phyloP scores from a whole-genome alignment of 1,284 basidiomycete species.

The Cryptococcus sp. region DNA sequence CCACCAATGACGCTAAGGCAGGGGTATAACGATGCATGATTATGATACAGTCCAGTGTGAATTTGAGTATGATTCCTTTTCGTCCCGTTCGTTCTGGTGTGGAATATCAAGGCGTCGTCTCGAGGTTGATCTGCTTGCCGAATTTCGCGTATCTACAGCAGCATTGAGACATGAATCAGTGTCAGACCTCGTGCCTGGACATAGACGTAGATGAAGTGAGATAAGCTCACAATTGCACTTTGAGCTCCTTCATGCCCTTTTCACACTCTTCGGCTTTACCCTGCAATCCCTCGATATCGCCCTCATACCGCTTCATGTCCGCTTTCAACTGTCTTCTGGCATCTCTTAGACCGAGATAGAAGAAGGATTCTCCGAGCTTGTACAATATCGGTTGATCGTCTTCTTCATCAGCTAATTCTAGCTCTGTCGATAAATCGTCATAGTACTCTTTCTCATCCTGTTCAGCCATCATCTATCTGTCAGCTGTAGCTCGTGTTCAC shows the following conservation, averaged over 20 bases:
- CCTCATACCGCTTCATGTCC: slow-evolving; percentile 66
- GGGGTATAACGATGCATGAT: slow-evolving; percentile 21
- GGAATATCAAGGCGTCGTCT: slow-evolving; percentile 53
- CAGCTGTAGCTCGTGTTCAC: not conserved
- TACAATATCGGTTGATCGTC: slow-evolving; percentile 79
- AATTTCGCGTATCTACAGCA: slow-evolving; percentile 75
- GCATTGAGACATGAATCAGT: slow-evolving; percentile 3
- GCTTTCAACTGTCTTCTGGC: slow-evolving; percentile 74
- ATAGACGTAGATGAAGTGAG: not conserved
- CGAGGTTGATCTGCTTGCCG: slow-evolving; percentile 88
- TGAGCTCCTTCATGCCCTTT: slow-evolving; percentile 83
- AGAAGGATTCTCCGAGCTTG: slow-evolving; percentile 85
- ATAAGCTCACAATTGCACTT: slow-evolving; percentile 64
- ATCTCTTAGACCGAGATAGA: slow-evolving; percentile 69
- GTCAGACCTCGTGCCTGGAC: too few relatives aligned
- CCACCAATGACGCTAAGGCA: not conserved
- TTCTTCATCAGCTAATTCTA: slow-evolving; percentile 87
- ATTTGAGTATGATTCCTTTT: too few relatives aligned
- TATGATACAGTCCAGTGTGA: not conserved
- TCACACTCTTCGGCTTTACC: slow-evolving; percentile 70
- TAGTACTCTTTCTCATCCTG: slow-evolving; percentile 91
- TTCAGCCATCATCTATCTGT: too few relatives aligned
- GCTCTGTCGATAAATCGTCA: slow-evolving; percentile 81
- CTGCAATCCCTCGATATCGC: slow-evolving; percentile 62
- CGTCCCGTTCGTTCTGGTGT: not conserved